A percentile compares a stretch with the other conserved stretches of the same genome.
Conservation (phyloP, 2,329 filamentous ascomycete genomes). For the Calonectria hawksworthii region DNA sequence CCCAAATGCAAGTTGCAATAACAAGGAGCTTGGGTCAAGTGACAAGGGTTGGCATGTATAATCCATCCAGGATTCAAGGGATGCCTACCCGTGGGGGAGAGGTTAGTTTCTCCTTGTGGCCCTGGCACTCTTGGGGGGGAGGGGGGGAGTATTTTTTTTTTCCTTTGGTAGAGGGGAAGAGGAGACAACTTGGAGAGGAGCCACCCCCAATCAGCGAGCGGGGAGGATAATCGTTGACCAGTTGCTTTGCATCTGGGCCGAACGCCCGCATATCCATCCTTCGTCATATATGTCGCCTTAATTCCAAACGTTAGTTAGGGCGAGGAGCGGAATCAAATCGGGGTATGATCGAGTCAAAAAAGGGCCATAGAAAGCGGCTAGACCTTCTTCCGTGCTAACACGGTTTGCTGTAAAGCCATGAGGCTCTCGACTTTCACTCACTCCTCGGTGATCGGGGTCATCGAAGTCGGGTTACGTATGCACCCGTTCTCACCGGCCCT, state of each 20-base stretch:
- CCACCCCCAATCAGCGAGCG: constrained; percentile 1
- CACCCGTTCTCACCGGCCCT: constrained; percentile 8
- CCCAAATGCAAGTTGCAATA: constrained; percentile 16
- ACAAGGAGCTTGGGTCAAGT: constrained; percentile 5
- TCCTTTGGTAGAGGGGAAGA: constrained; percentile 1
- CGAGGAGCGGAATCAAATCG: background rate
- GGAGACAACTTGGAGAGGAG: constrained; percentile 12
- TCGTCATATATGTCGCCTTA: background rate
- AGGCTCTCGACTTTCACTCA: background rate
- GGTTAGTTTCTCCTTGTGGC: constrained; percentile 8
- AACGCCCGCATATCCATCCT: constrained; percentile 4
- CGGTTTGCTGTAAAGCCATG: background rate
- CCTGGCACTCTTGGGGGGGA: background rate
- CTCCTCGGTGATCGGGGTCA: background rate
- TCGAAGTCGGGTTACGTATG: constrained; percentile 3
- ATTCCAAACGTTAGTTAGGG: background rate
- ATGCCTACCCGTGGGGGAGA: constrained; percentile 21
- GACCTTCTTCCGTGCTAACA: background rate
- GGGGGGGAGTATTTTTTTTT: background rate
- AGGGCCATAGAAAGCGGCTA: background rate
- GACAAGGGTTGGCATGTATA: constrained; percentile 21
- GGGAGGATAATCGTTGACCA: constrained; percentile 2
- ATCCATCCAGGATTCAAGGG: constrained; percentile 18
- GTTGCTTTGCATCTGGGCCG: background rate
- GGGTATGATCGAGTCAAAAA: background rate